Evolutionary conservation across 2,329 filamentous ascomycete genomes (phyloP), one percentile per base, ranked within the genome.

Genomic region (Diaporthe helianthi): DNA sequence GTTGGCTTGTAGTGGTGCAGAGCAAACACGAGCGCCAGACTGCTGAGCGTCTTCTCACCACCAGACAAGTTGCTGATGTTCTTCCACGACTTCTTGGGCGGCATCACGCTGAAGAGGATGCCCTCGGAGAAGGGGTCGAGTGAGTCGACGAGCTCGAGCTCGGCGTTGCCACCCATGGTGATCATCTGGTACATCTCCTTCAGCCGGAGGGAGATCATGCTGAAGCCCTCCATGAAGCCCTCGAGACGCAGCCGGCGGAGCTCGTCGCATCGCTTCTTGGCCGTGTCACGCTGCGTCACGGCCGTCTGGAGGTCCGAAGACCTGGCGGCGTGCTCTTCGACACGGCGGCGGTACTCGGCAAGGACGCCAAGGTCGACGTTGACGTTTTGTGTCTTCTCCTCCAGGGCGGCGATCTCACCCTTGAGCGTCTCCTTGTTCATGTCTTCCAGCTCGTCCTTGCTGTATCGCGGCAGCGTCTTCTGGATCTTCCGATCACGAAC

Each of bases 151-250:
- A 99, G 89, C 80, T 99, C 97, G 15, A 99, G 88, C 82, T 99
- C 96, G 0, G 96, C 96, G 76, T 99, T 99, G 68, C 96, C 96
- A 71, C 96, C 96, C 94, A 99, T 98, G 26, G 96, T 99, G 79
- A 99, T 99, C 94, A 99, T 98, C 79, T 99, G 96, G 82, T 99
- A 99, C 96, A 99, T 99, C 78, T 99, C 96, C 84, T 99, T 99
- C 54, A 99, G 86, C 0, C 95, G 92, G 29, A 98, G 85, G 1
- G 95, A 98, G 80, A 99, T 99, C 72, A 89, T 92, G 76, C 91
- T 92, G 83, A 99, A 98, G 47, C 97, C 96, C 78, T 97, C 93
- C 94, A 98, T 98, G 86, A 99, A 99, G 44, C 96, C 95, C 75
- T 98, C 95, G 9, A 98, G 85, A 36, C 96, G 93, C 61, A 97